Conservation (phyloP, 2,329 filamentous ascomycete genomes). For the Penicillium sp. region DNA sequence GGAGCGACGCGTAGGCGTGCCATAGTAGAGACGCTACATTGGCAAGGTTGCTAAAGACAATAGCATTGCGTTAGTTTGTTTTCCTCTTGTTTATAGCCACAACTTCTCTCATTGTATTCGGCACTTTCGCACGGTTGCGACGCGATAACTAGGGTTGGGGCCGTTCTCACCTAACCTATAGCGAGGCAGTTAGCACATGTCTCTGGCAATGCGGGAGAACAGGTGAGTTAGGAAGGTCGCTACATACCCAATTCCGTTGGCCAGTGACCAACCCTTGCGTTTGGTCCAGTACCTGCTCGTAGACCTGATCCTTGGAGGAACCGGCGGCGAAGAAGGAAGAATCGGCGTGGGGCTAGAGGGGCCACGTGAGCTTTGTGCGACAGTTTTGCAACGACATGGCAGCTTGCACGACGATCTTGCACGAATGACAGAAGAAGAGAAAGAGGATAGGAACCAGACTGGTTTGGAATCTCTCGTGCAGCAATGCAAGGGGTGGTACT, state of each 20-base stretch:
- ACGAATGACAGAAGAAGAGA: not conserved
- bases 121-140: not conserved
- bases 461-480: not conserved
- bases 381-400: not conserved
- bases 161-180: constrained; percentile 29
- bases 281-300: constrained; percentile 38
- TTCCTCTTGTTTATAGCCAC: not conserved
- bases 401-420: not conserved
- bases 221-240: not conserved
- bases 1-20: constrained; percentile 45
- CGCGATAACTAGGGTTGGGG: not conserved
- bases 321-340: constrained; percentile 40
- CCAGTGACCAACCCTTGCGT: constrained; percentile 36
- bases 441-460: not conserved
- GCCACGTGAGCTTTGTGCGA: constrained; percentile 11
- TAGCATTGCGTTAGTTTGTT: not conserved
- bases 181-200: constrained; percentile 9
- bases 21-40: constrained; percentile 48
- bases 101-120: not conserved
- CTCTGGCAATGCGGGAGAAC: not conserved
- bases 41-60: constrained; percentile 38
- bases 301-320: constrained; percentile 40
- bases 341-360: constrained; percentile 44
- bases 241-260: constrained; percentile 46
- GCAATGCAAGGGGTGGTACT: not conserved